phyloP scores from a whole-genome alignment of 2,329 filamentous ascomycete species.

The Fusarium sterilihyphosum region DNA sequence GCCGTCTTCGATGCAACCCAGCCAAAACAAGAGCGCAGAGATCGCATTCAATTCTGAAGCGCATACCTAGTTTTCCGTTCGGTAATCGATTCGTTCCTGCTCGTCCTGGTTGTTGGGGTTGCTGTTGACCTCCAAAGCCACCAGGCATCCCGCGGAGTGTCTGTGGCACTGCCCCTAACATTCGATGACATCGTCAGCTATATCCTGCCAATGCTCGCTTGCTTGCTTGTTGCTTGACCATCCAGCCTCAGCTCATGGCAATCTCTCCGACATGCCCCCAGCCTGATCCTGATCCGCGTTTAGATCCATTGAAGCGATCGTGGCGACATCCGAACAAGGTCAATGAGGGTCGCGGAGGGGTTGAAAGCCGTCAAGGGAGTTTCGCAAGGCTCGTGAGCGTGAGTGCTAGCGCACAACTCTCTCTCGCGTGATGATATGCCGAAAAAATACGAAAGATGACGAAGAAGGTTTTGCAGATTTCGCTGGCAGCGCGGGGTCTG shows the following conservation, averaged over 20 bases:
- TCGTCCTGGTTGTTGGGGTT: constrained; percentile 63
- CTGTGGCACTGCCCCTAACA: constrained; percentile 68
- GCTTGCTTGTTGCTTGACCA: constrained; percentile 10
- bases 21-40: constrained; percentile 7
- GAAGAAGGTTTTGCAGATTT: constrained; percentile 30
- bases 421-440: constrained; percentile 8
- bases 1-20: constrained; percentile 5
- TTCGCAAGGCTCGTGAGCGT: constrained; percentile 21
- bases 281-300: not conserved
- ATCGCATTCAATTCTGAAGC: not conserved
- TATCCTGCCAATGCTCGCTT: constrained; percentile 31
- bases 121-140: constrained; percentile 68
- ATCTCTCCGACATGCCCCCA: constrained; percentile 1
- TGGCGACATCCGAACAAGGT: constrained; percentile 22
- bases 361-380: constrained; percentile 22
- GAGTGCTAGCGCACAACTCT: constrained; percentile 26
- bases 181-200: constrained; percentile 44
- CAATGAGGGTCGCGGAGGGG: constrained; percentile 28
- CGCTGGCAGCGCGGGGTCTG: constrained; percentile 41
- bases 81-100: constrained; percentile 68
- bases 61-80: constrained; percentile 71
- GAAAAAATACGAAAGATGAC: constrained; percentile 23
- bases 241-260: constrained; percentile 4
- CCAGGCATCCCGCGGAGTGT: constrained; percentile 69
- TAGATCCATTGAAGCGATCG: constrained; percentile 29